phyloP scores from a whole-genome alignment of 352 stramenopile genomes.

The Pythium plurisporium region DNA sequence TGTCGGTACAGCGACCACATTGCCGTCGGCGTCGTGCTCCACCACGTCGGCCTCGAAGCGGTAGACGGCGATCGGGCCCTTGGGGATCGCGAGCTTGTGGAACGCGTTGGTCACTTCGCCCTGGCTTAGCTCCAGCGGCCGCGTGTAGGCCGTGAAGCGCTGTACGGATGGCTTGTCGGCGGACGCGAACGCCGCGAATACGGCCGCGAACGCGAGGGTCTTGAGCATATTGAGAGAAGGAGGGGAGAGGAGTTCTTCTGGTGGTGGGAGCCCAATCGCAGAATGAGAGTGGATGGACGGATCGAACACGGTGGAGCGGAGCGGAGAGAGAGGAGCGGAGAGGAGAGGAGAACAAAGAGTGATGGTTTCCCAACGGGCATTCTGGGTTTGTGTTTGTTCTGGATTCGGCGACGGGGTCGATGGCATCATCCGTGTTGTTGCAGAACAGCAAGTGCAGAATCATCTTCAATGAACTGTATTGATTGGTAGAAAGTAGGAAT shows the following conservation, averaged over 20 bases:
- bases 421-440: not conserved
- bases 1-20: slow-evolving; percentile 47
- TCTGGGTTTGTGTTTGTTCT: not conserved
- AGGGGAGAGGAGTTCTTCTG: slow-evolving; percentile 3
- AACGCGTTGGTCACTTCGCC: slow-evolving; percentile 78
- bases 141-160: slow-evolving; percentile 63
- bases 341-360: not conserved
- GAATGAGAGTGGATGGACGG: not conserved
- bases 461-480: not conserved
- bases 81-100: slow-evolving; percentile 63
- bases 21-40: slow-evolving; percentile 47
- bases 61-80: slow-evolving; percentile 77
- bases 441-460: not conserved
- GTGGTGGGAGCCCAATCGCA: slow-evolving; percentile 13
- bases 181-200: slow-evolving; percentile 8
- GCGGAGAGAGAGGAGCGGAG: not conserved
- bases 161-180: slow-evolving; percentile 33
- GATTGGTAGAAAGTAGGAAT: not conserved
- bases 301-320: not conserved
- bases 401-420: not conserved
- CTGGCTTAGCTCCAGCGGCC: slow-evolving; percentile 49
- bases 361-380: not conserved
- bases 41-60: slow-evolving; percentile 76
- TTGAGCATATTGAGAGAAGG: not conserved
- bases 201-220: slow-evolving; percentile 9